Conservation (phyloP, 2,329 filamentous ascomycete genomes). For the Talaromyces verruculosus region DNA sequence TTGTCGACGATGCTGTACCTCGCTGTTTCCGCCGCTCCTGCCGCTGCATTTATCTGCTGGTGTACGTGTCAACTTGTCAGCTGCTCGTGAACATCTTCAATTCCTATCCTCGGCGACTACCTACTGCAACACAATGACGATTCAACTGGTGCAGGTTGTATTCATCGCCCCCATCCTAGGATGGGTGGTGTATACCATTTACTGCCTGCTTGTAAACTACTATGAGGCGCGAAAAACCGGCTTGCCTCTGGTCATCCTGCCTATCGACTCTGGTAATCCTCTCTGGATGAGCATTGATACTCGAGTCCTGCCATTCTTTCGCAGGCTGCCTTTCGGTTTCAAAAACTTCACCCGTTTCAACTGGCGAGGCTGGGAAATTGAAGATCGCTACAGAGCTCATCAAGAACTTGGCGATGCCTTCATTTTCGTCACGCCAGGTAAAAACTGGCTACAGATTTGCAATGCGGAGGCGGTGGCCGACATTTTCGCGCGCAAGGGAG, state of each 20-base stretch:
- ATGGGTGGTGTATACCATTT: background rate
- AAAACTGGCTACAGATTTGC: conserved; percentile 6
- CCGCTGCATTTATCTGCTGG: no score
- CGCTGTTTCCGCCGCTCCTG: no score
- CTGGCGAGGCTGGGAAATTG: conserved; percentile 8
- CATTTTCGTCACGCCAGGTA: conserved; percentile 3
- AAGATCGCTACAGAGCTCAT: background rate
- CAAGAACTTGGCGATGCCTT: conserved; percentile 6
- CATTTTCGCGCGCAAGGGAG: conserved; percentile 1
- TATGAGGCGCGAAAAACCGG: background rate
- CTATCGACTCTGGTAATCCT: background rate
- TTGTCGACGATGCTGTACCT: no score
- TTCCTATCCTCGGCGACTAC: no score
- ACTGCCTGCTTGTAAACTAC: background rate
- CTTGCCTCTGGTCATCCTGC: background rate
- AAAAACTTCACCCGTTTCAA: background rate
- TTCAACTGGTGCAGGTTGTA: no score
- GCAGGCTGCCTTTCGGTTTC: background rate
- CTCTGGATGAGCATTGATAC: conserved; percentile 5
- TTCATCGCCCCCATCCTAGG: no score
- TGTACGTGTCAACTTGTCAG: no score
- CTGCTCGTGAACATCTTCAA: no score
- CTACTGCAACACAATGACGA: no score
- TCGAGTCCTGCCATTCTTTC: background rate
- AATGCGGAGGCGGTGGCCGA: conserved; percentile 1